Conservation (phyloP, 1,284 basidiomycete genomes). For the Takashimella tepidaria region DNA sequence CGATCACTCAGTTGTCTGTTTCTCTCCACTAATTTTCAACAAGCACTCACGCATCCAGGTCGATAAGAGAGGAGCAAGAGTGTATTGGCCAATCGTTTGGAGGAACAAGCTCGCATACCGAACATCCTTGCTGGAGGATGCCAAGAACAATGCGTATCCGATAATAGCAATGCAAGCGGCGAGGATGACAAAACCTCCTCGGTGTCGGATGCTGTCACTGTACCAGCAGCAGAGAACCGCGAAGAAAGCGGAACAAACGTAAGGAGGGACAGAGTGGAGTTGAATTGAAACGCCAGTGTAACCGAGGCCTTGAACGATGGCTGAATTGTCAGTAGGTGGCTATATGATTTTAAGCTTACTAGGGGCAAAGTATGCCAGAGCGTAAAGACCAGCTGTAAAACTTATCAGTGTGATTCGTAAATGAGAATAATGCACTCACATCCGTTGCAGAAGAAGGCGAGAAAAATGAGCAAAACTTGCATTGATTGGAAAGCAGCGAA, state of each 20-base stretch:
- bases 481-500: slow-evolving; percentile 35
- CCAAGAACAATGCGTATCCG: slow-evolving; percentile 41
- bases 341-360: slow-evolving; percentile 6
- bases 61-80: slow-evolving; percentile 27
- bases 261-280: slow-evolving; percentile 55
- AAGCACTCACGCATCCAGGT: slow-evolving; percentile 32
- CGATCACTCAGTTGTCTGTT: slow-evolving; percentile 5
- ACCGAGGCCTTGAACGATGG: slow-evolving; percentile 53
- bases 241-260: slow-evolving; percentile 53
- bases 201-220: slow-evolving; percentile 55
- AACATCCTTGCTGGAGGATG: slow-evolving; percentile 22
- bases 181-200: slow-evolving; percentile 42
- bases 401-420: slow-evolving; percentile 33
- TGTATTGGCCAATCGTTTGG: slow-evolving; percentile 41
- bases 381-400: slow-evolving; percentile 56
- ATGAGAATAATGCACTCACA: slow-evolving; percentile 5
- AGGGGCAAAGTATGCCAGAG: slow-evolving; percentile 50
- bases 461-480: slow-evolving; percentile 25
- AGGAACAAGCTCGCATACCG: slow-evolving; percentile 42
- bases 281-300: slow-evolving; percentile 42
- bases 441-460: slow-evolving; percentile 26
- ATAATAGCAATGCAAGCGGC: slow-evolving; percentile 24
- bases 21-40: background rate
- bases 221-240: slow-evolving; percentile 53
- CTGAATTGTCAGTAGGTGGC: background rate